Evolutionary conservation across 2,329 filamentous ascomycete genomes (phyloP).

Genomic region (Calonectria pseudoreteaudii): DNA sequence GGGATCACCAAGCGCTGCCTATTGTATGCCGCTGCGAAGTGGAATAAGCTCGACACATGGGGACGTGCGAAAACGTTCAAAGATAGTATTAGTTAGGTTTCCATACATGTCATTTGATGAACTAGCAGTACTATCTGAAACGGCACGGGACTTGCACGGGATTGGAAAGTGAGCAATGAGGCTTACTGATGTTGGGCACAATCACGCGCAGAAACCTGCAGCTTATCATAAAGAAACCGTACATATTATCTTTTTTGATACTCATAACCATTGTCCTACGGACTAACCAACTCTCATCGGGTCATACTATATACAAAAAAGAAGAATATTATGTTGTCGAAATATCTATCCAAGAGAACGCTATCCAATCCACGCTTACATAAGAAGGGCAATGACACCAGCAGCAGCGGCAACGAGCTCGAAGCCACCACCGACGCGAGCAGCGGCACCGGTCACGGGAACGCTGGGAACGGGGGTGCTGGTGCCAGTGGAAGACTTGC

Average conservation of each 20-base stretch:
- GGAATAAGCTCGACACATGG: not conserved
- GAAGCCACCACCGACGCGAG: slow-evolving; percentile 45
- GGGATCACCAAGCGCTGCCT: too few species aligned
- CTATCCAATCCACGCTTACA: slow-evolving; percentile 45
- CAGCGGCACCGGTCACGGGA: slow-evolving; percentile 46
- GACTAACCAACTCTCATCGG: slow-evolving; percentile 39
- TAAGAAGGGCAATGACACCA: slow-evolving; percentile 48
- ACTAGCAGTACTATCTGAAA: too few species aligned
- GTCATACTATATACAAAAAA: slow-evolving; percentile 45
- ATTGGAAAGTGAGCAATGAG: not conserved
- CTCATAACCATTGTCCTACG: slow-evolving; percentile 42
- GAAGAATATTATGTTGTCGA: slow-evolving; percentile 43
- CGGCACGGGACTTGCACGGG: too few species aligned
- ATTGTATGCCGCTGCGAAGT: too few species aligned
- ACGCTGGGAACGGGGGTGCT: not conserved
- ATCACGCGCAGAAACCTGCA: not conserved
- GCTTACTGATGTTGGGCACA: not conserved
- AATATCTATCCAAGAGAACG: slow-evolving; percentile 35
- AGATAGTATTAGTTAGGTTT: not conserved
- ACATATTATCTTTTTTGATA: slow-evolving; percentile 33
- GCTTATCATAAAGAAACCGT: slow-evolving; percentile 9
- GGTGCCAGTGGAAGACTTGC: slow-evolving; percentile 15
- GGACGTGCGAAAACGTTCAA: not conserved
- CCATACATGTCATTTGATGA: not conserved
- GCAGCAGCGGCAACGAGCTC: slow-evolving; percentile 46